A percentile compares a stretch with the other conserved stretches of the same genome.
Conservation (phyloP, 352 stramenopile species). For the Pythium plurisporium region DNA sequence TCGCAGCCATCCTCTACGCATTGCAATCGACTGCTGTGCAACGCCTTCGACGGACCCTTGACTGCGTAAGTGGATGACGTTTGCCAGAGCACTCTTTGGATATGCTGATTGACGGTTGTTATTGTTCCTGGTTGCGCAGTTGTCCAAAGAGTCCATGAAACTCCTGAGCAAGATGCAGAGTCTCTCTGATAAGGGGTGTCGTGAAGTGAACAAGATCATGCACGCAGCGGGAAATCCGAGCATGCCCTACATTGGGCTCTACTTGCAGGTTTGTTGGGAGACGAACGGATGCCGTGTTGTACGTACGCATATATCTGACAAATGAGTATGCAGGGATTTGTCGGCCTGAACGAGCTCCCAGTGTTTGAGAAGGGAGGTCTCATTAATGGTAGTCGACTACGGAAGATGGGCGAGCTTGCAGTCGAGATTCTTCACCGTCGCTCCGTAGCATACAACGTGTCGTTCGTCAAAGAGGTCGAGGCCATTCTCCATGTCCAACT, state of each 20-base stretch:
- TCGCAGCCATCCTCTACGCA: constrained; percentile 81
- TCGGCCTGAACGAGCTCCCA: constrained; percentile 76
- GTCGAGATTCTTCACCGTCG: constrained; percentile 78
- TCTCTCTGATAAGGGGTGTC: constrained; percentile 76
- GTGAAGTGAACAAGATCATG: constrained; percentile 86
- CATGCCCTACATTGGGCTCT: constrained; percentile 86
- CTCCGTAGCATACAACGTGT: constrained; percentile 60
- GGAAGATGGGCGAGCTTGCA: constrained; percentile 64
- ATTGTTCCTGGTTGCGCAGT: constrained; percentile 21
- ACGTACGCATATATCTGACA: neutral
- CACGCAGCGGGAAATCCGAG: constrained; percentile 59
- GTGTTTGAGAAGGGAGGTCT: constrained; percentile 59
- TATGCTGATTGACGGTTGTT: neutral
- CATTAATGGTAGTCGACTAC: constrained; percentile 69
- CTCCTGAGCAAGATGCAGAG: constrained; percentile 74
- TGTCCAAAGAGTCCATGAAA: constrained; percentile 59
- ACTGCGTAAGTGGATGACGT: constrained; percentile 45
- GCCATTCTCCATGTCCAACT: constrained; percentile 69
- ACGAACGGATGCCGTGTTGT: neutral
- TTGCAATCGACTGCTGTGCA: constrained; percentile 86
- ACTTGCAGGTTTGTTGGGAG: constrained; percentile 54
- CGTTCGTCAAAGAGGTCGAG: constrained; percentile 51
- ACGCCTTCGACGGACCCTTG: constrained; percentile 64
- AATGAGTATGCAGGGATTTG: too few species aligned
- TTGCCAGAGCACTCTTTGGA: too few species aligned